A percentile compares a stretch with the other conserved stretches of the same genome.
Conservation (phyloP, 2,329 filamentous ascomycete species). For the Colletotrichum camelliae region DNA sequence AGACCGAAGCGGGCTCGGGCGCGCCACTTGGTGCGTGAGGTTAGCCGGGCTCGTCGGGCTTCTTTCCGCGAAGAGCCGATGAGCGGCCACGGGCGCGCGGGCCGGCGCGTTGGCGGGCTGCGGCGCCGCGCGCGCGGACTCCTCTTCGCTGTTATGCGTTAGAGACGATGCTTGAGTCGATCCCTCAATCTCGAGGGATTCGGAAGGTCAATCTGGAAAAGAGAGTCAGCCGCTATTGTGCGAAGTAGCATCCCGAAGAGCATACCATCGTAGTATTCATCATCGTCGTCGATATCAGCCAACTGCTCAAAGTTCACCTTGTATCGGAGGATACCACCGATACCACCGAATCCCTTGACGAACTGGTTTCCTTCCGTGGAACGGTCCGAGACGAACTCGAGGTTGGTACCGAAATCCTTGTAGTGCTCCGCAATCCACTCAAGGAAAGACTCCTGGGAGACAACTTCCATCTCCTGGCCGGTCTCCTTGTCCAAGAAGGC, state of each 20-base stretch:
- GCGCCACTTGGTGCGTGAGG: slow-evolving; percentile 55
- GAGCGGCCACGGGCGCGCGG: slow-evolving; percentile 45
- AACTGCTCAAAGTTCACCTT: slow-evolving; percentile 99
- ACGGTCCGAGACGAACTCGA: slow-evolving; percentile 97
- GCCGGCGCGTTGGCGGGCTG: slow-evolving; percentile 41
- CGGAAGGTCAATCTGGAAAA: slow-evolving; percentile 80
- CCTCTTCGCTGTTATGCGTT: slow-evolving; percentile 35
- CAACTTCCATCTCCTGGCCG: slow-evolving; percentile 95
- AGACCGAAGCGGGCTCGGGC: slow-evolving; percentile 72
- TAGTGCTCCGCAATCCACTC: slow-evolving; percentile 99
- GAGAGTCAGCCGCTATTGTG: slow-evolving; percentile 3
- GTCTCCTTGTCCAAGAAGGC: slow-evolving; percentile 96
- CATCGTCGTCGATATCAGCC: slow-evolving; percentile 86
- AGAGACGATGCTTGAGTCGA: slow-evolving; percentile 64
- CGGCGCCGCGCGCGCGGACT: slow-evolving; percentile 23
- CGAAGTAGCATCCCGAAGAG: background rate
- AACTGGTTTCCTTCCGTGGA: slow-evolving; percentile 99
- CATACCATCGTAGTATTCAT: slow-evolving; percentile 83
- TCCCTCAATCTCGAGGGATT: slow-evolving; percentile 92
- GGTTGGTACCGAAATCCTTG: slow-evolving; percentile 93
- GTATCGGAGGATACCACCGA: slow-evolving; percentile 96
- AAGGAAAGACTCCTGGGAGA: slow-evolving; percentile 89
- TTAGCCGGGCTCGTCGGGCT: slow-evolving; percentile 49
- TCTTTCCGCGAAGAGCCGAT: slow-evolving; percentile 53
- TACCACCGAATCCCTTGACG: slow-evolving; percentile 98